Evolutionary conservation across 768 basidiomycete species (phyloP).

Genomic region (Rhizopogon salebrosus): DNA sequence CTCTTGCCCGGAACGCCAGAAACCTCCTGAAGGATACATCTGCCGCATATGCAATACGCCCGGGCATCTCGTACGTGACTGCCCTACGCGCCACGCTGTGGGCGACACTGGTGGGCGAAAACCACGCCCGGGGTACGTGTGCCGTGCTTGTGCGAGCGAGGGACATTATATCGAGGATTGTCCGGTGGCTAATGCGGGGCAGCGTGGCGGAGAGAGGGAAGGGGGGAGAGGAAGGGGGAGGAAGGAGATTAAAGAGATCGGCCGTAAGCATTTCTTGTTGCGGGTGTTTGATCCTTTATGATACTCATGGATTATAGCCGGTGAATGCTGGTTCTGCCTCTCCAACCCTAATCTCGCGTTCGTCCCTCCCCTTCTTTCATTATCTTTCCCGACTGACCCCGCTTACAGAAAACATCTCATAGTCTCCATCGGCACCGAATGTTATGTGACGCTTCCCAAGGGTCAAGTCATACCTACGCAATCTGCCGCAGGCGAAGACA

Average conservation of each 20-base stretch:
- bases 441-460: constrained; percentile 94
- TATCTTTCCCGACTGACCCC: background rate
- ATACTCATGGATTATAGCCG: constrained; percentile 42
- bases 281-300: background rate
- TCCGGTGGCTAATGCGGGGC: constrained; percentile 49
- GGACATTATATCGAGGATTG: constrained; percentile 88
- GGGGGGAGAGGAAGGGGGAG: constrained; percentile 25
- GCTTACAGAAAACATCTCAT: constrained; percentile 84
- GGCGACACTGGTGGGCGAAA: constrained; percentile 83
- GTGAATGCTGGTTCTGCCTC: constrained; percentile 98
- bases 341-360: constrained; percentile 90
- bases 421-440: constrained; percentile 88
- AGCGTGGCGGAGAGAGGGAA: constrained; percentile 31
- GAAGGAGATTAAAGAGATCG: constrained; percentile 68
- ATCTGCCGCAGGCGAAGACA: constrained; percentile 37
- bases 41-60: constrained; percentile 85
- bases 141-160: constrained; percentile 86
- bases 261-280: constrained; percentile 47
- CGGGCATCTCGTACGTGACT: constrained; percentile 86
- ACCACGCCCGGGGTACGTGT: constrained; percentile 83
- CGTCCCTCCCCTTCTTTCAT: constrained; percentile 22
- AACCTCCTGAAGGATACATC: constrained; percentile 79
- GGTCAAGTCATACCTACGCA: constrained; percentile 90
- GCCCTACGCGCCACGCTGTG: constrained; percentile 70
- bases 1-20: constrained; percentile 67